A percentile compares a stretch with the other conserved stretches of the same genome.
These are phyloP conservation scores for Vaccinium darrowii DNA, from an alignment of 148 eudicot genomes.

Conservation along the genomic window DNA sequence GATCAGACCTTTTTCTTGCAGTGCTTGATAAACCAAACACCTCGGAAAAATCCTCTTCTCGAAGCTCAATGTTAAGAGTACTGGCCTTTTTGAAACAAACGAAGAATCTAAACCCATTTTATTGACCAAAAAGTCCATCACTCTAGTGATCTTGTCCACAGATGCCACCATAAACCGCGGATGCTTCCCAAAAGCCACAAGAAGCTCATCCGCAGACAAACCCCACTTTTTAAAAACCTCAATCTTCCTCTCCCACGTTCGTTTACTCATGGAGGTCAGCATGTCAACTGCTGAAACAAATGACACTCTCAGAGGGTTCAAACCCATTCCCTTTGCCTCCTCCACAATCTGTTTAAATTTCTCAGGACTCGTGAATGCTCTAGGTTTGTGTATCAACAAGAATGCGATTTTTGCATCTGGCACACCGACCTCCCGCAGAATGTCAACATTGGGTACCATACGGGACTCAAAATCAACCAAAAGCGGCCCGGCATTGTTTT, in stretches of 20 bases:
- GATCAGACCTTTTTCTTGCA: slow-evolving; percentile 22
- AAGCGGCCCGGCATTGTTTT: neutral
- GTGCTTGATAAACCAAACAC: slow-evolving; percentile 17
- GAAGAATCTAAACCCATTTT: slow-evolving; percentile 16
- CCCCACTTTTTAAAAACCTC: slow-evolving; percentile 27
- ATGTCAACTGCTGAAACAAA: slow-evolving; percentile 6
- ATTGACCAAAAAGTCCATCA: slow-evolving; percentile 27
- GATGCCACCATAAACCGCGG: slow-evolving; percentile 20
- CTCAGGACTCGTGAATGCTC: neutral
- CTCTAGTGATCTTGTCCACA: slow-evolving; percentile 16
- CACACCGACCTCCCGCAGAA: slow-evolving; percentile 7
- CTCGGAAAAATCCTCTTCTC: slow-evolving; percentile 34
- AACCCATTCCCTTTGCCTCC: slow-evolving; percentile 19
- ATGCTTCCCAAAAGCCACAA: slow-evolving; percentile 11
- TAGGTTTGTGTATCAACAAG: neutral
- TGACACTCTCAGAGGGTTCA: neutral
- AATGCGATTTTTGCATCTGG: neutral
- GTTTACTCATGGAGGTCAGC: neutral
- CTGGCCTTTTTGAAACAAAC: neutral
- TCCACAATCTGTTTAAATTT: slow-evolving; percentile 10
- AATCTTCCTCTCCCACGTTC: slow-evolving; percentile 15
- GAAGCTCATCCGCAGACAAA: slow-evolving; percentile 25
- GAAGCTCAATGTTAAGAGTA: slow-evolving; percentile 11
- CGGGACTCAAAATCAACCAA: neutral
- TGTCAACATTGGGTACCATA: neutral